Percentiles rank a stretch among this genome's conserved stretches.
Evolutionary conservation across 2,329 filamentous ascomycete species (phyloP).

Genomic region (Neonectria neomacrospora): DNA sequence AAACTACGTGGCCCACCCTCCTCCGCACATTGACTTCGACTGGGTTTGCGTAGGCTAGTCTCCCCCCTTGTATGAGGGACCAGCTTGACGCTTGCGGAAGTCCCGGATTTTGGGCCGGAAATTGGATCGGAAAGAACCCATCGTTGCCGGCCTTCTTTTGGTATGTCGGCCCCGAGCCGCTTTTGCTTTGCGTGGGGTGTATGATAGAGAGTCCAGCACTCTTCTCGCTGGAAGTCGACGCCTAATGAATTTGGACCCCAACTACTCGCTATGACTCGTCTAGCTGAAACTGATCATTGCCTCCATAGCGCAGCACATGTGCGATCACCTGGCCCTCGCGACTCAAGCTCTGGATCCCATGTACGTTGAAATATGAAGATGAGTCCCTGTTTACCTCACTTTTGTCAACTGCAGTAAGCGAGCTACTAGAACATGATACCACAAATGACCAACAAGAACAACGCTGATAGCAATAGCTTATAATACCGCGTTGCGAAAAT

Average conservation of each 20-base stretch:
- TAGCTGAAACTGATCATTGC: too few relatives aligned
- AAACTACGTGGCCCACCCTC: too few relatives aligned
- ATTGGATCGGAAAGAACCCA: not conserved
- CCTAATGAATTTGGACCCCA: too few relatives aligned
- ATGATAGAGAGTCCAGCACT: not conserved
- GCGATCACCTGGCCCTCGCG: constrained; percentile 6
- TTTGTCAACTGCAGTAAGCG: constrained; percentile 40
- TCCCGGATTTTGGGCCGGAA: not conserved
- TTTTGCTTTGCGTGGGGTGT: not conserved
- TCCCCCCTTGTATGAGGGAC: not conserved
- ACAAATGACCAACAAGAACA: too few relatives aligned
- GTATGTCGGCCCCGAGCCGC: not conserved
- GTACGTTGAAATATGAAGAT: not conserved
- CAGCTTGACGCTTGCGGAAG: not conserved
- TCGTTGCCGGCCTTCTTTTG: not conserved
- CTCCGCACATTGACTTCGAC: not conserved
- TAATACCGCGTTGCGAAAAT: constrained; percentile 39
- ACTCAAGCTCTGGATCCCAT: constrained; percentile 18
- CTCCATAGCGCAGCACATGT: not conserved
- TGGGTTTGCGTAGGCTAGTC: not conserved
- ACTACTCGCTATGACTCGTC: too few relatives aligned
- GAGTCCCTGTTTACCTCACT: constrained; percentile 22
- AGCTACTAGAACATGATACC: not conserved
- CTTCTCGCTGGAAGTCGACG: not conserved
- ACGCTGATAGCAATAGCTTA: constrained; percentile 24